Base-by-base conservation (phyloP, 768 basidiomycete genomes). In the Sarcomyxa edulis region DNA sequence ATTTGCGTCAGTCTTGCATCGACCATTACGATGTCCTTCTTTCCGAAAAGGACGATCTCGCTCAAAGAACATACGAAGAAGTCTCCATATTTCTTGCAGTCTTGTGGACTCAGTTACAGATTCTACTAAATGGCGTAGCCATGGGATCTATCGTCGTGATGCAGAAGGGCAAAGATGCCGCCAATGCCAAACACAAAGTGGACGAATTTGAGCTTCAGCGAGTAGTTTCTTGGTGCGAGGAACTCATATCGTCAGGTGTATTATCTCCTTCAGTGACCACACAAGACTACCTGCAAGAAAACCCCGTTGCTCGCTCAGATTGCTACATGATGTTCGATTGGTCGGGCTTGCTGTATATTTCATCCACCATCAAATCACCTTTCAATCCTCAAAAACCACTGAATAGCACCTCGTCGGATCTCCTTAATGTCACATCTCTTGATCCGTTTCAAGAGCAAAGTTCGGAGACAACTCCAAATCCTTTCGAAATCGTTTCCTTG, bases 51-150 rank as follows among this genome's bases (percentile, higher is more conserved):
- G 61, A 74, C 7, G 71, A 78, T 18, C 56, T 87, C 9, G 49
- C 49, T 4, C 50, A 53, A n/a, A 58, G 55, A 35, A 70, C 72
- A 18, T 79, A 76, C 47, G 89, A 93, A 64, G 87, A 90, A 48
- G 52, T 85, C 5, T 73, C 82, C 1, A 65, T 84, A 6, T 65
- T 75, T 35, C 68, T 70, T 44, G 68, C 74, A 14, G 60, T 67
- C n/a, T 60, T 89, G 5, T 81, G 78, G 70, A 74, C 65, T 2
- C 86, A 91, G 49, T 53, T 79, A 15, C 78, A 84, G 42, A 68
- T 88, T 15, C 56, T 89, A 27, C 66, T 66, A 26, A 81, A 77
- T 47, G 89, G 88, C 1, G 48, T 89, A 10, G 71, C 73, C 0
- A 58, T 79, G 23, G 81, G 84, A 9, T 77, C 85, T 3, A 60